Evolutionary conservation across 2,329 filamentous ascomycete genomes (phyloP).

Genomic region (Aspergillus hortae): DNA sequence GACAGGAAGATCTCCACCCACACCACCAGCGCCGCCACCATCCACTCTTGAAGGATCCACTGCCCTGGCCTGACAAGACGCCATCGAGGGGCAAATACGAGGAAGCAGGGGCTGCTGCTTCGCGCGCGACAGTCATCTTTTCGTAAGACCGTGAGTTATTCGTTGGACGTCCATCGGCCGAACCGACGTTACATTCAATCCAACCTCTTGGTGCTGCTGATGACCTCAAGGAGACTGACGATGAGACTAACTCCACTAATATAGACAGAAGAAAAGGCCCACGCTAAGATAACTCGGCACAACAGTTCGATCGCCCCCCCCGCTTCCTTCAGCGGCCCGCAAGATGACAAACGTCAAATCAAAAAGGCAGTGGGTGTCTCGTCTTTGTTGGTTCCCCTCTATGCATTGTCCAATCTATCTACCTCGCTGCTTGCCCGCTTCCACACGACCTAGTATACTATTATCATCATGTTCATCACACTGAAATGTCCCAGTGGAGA

Average conservation of each 20-base stretch:
- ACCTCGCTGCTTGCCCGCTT: not conserved
- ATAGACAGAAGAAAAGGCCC: not conserved
- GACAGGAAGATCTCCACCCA: not conserved
- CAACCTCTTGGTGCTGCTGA: not conserved
- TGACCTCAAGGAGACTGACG: not conserved
- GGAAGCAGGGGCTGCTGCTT: not conserved
- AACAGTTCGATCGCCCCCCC: not conserved
- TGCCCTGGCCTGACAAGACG: not conserved
- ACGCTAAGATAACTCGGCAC: not conserved
- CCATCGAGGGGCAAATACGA: not conserved
- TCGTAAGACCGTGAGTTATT: not conserved
- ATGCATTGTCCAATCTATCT: not conserved
- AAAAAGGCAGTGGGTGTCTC: not conserved
- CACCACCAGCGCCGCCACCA: not conserved
- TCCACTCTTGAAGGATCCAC: not conserved
- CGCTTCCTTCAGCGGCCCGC: not conserved
- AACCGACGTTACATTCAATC: not conserved
- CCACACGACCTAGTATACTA: not conserved
- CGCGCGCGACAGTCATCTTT: too few relatives aligned
- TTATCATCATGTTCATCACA: not conserved
- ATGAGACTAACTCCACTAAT: not conserved
- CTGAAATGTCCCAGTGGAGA: not conserved
- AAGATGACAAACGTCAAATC: not conserved
- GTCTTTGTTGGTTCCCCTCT: not conserved
- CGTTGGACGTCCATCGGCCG: not conserved